Percentiles rank a stretch among this genome's conserved stretches.
phyloP scores from a whole-genome alignment of 192 early-diverging fungal species.

The Entomortierella beljakovae region DNA sequence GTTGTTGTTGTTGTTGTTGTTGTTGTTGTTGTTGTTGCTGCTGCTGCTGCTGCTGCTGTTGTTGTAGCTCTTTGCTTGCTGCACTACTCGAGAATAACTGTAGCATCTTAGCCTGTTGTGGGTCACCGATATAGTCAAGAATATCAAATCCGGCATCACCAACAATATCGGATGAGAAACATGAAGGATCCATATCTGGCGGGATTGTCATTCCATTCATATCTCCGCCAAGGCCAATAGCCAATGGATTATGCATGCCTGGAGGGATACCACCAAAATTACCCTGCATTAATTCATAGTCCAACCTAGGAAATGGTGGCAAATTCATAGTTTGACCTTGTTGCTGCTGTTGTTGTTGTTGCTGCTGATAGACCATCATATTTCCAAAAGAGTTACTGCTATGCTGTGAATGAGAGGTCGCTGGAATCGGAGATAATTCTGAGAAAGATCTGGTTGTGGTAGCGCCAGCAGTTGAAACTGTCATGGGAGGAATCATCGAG shows the following conservation, averaged over 20 bases:
- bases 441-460: no score
- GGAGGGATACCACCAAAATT: neutral
- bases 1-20: neutral
- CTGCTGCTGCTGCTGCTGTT: conserved; percentile 1
- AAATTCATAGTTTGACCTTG: neutral
- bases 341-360: conserved; percentile 1
- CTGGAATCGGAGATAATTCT: conserved; percentile 6
- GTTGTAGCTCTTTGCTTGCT: neutral
- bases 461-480: no score
- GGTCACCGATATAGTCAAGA: neutral
- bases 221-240: neutral
- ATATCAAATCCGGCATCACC: neutral
- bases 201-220: neutral
- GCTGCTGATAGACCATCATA: neutral
- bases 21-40: conserved; percentile 3
- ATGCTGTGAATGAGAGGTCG: neutral
- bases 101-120: neutral
- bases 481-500: no score
- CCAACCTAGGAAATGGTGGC: neutral
- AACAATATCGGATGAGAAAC: neutral
- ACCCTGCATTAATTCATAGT: neutral
- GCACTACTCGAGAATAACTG: neutral
- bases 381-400: neutral
- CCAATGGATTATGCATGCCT: neutral
- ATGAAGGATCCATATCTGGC: neutral